Evolutionary conservation across 192 early-diverging fungal genomes (phyloP), one percentile per base, ranked within the genome.

Genomic region (Coemansia interrupta): DNA sequence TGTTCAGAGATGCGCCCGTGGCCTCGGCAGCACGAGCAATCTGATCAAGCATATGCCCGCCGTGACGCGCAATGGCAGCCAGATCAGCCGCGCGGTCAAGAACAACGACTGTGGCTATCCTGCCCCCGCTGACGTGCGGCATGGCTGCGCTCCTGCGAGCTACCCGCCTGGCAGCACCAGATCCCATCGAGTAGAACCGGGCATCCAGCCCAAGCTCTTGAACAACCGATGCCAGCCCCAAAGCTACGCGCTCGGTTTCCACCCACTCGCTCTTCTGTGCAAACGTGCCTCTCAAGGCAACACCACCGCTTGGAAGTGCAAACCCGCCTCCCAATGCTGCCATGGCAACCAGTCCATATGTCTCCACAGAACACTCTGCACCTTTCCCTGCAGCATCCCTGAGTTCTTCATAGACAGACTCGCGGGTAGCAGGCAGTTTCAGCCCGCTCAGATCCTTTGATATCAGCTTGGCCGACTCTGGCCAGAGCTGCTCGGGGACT

Each of bases 51-150:
- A 66, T 10, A n/a, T 64, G 50, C 15, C 52, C 53, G 11, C 59
- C 51, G 46, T 78, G 75, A 26, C 64, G 70, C 44, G 61, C 51
- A 5, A 65, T 57, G 1, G 75, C 60, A 13, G 68, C 75, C 18
- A 72, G 52, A 49, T 78, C 75, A 5, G 59, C 53, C 1, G 70
- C 60, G 19, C 75, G 53, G n/a, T 78, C 75, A 20, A 78, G 54
- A 11, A 78, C 29, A 38, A 78, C 63, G 6, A 78, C 75, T 3
- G 63, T 51, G 3, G 72, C 61, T 20, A 48, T 18, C 45, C 48
- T 18, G 22, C 20, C 18, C 19, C 47, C 22, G 29, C 47, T 38
- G 17, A 26, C 56, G 0, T 54, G 58, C 36, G 63, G 38, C 50
- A 78, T 47, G 1, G 66, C 62, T 2, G 65, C 54, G 28, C 75